Evolutionary conservation across 2,329 filamentous ascomycete species (phyloP), one percentile per base, ranked within the genome.

Genomic region (Arthrinium phaeospermum): DNA sequence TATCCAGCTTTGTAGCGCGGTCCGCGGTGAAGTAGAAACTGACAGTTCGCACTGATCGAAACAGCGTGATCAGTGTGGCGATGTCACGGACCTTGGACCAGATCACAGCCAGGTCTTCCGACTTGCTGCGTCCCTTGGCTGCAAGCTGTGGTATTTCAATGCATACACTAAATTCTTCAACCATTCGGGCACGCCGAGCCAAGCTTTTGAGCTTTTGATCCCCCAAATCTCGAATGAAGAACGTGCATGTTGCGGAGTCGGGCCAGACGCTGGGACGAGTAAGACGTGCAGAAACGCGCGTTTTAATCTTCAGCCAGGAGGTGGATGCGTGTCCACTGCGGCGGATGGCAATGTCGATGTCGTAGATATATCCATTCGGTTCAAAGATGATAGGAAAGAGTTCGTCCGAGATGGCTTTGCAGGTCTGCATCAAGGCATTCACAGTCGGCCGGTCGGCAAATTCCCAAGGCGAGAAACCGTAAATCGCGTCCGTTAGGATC

Each of bases 121-220:
- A 24, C 24, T 3, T 24, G 49, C 24, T 53, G n/a, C n/a, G 8
- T 53, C 49, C 49, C 24, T 0, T 8, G 8, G 49, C 49, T 53
- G 49, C n/a, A 14, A 53, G n/a, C 10, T 53, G n/a, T 27, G 49
- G 49, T 6, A 53, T 24, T 6, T 53, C 8, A 27, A 53, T 53
- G 22, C 0, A 0, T 4, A 53, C 3, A 4, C 14, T 13, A 3
- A 27, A n/a, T 14, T 2, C 0, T 5, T 14, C 24, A 24, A 53
- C 13, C 8, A 12, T 4, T 10, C 12, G 13, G 5, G 8, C 10
- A 53, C 8, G 49, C 13, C 14, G 10, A 6, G 6, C 5, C 12
- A 53, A 5, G 13, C 4, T 14, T 14, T 13, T 27, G 24, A 53
- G n/a, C 49, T 53, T 53, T 27, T 10, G 12, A 13, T 53, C 49